Conservation (phyloP, 352 stramenopile genomes). For the Phytophthora citrophthora region DNA sequence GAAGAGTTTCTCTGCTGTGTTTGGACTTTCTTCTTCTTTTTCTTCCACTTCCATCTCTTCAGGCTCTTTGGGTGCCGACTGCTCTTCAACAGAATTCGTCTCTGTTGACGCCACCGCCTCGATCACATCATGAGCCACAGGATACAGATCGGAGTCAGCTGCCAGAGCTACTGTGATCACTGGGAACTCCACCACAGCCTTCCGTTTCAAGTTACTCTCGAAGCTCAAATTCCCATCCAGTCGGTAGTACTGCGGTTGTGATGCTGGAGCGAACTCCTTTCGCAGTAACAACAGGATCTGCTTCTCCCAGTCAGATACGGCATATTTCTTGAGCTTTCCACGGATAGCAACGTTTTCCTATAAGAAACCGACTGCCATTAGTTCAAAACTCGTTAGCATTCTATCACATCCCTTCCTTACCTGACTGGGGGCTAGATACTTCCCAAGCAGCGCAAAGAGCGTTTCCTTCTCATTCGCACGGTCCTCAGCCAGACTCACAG, state of each 20-base stretch:
- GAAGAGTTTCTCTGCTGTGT: constrained; percentile 19
- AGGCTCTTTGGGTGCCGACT: constrained; percentile 3
- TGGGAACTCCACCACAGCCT: constrained; percentile 83
- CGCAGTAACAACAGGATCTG: constrained; percentile 68
- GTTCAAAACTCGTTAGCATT: neutral
- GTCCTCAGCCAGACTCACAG: constrained; percentile 56
- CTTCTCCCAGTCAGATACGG: constrained; percentile 55
- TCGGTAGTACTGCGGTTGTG: constrained; percentile 74
- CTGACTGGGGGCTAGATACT: constrained; percentile 63
- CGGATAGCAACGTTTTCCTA: constrained; percentile 77
- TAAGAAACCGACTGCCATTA: constrained; percentile 3
- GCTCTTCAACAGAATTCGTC: constrained; percentile 8
- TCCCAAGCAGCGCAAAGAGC: constrained; percentile 60
- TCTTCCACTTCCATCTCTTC: constrained; percentile 24
- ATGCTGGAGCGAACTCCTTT: constrained; percentile 80
- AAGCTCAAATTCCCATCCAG: constrained; percentile 67
- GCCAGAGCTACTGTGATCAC: constrained; percentile 65
- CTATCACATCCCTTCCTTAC: constrained; percentile 37
- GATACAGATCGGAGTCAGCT: constrained; percentile 58
- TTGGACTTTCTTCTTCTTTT: constrained; percentile 6
- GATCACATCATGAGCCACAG: constrained; percentile 70
- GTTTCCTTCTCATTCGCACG: constrained; percentile 60
- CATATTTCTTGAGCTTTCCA: constrained; percentile 77
- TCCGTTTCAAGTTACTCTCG: constrained; percentile 79
- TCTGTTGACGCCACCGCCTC: constrained; percentile 45